Percentiles rank a stretch among this genome's conserved stretches.
phyloP scores from a whole-genome alignment of 768 basidiomycete genomes.

The Paxillus ammoniavirescens region DNA sequence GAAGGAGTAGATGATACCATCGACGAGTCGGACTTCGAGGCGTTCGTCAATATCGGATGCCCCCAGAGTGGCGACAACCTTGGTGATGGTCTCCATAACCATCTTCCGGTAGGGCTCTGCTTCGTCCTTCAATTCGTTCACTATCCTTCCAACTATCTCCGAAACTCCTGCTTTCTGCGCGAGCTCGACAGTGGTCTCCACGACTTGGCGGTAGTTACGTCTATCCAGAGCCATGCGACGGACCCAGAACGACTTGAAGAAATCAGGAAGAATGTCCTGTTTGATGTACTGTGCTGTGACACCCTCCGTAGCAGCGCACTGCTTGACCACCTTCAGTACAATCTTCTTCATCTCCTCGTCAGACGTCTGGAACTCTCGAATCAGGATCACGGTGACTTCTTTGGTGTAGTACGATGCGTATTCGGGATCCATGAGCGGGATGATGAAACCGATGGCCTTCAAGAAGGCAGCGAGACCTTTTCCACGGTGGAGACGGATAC shows the following conservation, averaged over 20 bases:
- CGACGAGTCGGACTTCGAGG: constrained; percentile 89
- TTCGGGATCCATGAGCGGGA: constrained; percentile 99
- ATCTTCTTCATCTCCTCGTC: constrained; percentile 99
- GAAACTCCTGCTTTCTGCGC: constrained; percentile 96
- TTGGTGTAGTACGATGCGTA: constrained; percentile 99
- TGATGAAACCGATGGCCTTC: constrained; percentile 98
- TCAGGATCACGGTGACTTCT: constrained; percentile 94
- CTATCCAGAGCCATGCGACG: constrained; percentile 96
- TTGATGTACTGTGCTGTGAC: constrained; percentile 95
- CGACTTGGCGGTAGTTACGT: constrained; percentile 94
- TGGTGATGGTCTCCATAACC: constrained; percentile 99
- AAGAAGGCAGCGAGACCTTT: constrained; percentile 78
- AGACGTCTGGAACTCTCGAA: constrained; percentile 97
- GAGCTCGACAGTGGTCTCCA: constrained; percentile 97
- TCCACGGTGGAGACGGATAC: constrained; percentile 75
- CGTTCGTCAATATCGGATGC: constrained; percentile 98
- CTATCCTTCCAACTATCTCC: constrained; percentile 87
- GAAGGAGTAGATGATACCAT: constrained; percentile 99
- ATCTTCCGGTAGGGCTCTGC: constrained; percentile 92
- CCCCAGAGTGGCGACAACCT: constrained; percentile 88
- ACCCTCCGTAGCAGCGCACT: constrained; percentile 97
- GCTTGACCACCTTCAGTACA: constrained; percentile 97
- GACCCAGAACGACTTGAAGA: constrained; percentile 99
- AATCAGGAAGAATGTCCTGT: constrained; percentile 96
- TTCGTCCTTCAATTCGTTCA: constrained; percentile 58